phyloP scores from a whole-genome alignment of 352 stramenopile genomes.

The Pythium periplocum region DNA sequence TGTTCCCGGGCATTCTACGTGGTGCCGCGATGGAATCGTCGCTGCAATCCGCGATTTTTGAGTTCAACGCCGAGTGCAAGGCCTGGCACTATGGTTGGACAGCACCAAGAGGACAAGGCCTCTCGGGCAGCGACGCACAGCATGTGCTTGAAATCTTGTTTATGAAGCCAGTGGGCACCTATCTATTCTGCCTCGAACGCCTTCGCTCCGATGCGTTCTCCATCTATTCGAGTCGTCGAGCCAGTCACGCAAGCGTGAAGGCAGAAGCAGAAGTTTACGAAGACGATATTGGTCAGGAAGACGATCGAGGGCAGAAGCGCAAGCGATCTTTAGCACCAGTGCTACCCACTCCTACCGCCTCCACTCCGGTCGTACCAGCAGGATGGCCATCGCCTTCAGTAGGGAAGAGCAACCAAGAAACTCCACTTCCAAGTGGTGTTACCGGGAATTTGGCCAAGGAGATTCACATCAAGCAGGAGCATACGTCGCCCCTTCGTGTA shows the following conservation, averaged over 20 bases:
- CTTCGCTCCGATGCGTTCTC: conserved; percentile 72
- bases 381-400: too few species aligned
- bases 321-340: conserved; percentile 39
- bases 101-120: conserved; percentile 59
- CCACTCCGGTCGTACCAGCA: background rate
- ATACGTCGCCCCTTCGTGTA: too few species aligned
- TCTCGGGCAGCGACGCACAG: conserved; percentile 72
- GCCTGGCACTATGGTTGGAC: conserved; percentile 89
- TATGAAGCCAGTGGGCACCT: conserved; percentile 79
- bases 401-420: too few species aligned
- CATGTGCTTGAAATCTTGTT: conserved; percentile 79
- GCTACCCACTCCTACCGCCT: conserved; percentile 26
- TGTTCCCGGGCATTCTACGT: conserved; percentile 70
- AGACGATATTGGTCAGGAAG: conserved; percentile 29
- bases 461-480: too few species aligned
- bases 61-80: conserved; percentile 87
- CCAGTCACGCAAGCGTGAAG: conserved; percentile 51
- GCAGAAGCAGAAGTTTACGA: conserved; percentile 52
- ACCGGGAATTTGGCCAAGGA: too few species aligned
- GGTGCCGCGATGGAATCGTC: conserved; percentile 75
- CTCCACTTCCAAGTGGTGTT: too few species aligned
- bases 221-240: conserved; percentile 74
- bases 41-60: conserved; percentile 77
- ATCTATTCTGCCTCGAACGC: conserved; percentile 77
- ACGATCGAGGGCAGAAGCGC: conserved; percentile 50